Evolutionary conservation across 345 rosid species (phyloP).

Genomic region (Populus alba): DNA sequence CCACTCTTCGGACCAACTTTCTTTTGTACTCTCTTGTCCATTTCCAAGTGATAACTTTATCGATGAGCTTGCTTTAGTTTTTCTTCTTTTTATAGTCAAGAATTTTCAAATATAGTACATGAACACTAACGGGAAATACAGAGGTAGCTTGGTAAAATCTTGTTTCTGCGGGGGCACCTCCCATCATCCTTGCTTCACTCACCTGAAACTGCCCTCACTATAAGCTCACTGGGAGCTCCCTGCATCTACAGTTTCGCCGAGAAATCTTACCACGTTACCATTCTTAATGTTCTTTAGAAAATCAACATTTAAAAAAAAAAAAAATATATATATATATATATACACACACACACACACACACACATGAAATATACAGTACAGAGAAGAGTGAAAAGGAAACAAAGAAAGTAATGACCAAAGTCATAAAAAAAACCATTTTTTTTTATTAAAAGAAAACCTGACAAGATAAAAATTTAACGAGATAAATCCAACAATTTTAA

Average conservation of each 20-base stretch:
- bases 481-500: too few relatives aligned
- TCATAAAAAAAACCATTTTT: too few relatives aligned
- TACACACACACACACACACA: too few relatives aligned
- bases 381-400: too few relatives aligned
- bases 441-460: too few relatives aligned
- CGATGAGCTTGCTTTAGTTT: background rate
- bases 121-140: background rate
- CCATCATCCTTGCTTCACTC: background rate
- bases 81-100: background rate
- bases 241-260: background rate
- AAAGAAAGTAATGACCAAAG: too few relatives aligned
- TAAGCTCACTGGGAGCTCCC: background rate
- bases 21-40: background rate
- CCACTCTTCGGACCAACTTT: background rate
- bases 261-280: too few relatives aligned
- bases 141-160: background rate
- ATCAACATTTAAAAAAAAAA: too few relatives aligned
- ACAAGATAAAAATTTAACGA: too few relatives aligned
- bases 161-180: background rate
- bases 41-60: background rate
- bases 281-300: too few relatives aligned
- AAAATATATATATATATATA: too few relatives aligned
- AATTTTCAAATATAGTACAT: background rate
- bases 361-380: too few relatives aligned
- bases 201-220: background rate